Conservation (phyloP, 768 basidiomycete genomes). For the Myochromella boudieri region DNA sequence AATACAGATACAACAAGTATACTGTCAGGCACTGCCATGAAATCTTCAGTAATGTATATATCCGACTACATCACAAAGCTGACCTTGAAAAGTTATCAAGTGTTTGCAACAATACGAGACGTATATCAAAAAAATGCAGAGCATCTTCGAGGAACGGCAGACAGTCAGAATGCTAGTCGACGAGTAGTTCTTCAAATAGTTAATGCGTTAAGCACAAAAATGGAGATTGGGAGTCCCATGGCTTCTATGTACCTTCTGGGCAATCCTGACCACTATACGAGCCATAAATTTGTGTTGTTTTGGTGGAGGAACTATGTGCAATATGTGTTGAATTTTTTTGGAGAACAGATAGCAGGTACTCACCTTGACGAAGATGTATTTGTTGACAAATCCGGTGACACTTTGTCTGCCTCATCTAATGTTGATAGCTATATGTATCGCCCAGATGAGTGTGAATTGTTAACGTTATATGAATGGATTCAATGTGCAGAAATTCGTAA, state of each 20-base stretch:
- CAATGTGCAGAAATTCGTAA: conserved; percentile 13
- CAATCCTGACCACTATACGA: conserved; percentile 39
- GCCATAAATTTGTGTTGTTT: conserved; percentile 28
- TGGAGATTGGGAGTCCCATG: conserved; percentile 39
- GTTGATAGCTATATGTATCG: conserved; percentile 34
- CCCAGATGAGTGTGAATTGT: conserved; percentile 12
- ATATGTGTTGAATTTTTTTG: too few species aligned
- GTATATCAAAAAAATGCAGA: too few species aligned
- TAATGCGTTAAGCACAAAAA: conserved; percentile 32
- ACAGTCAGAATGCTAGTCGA: conserved; percentile 22
- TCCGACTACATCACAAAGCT: conserved; percentile 45
- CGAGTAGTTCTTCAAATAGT: conserved; percentile 35
- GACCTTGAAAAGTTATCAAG: conserved; percentile 35
- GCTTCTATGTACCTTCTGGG: conserved; percentile 31
- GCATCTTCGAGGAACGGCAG: too few species aligned
- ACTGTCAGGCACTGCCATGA: conserved; percentile 44
- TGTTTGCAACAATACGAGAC: too few species aligned
- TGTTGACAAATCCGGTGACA: conserved; percentile 14
- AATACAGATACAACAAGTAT: too few species aligned
- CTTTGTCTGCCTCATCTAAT: conserved; percentile 21
- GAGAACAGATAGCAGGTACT: too few species aligned
- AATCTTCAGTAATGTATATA: conserved; percentile 36
- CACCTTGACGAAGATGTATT: conserved; percentile 19
- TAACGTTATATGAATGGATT: conserved; percentile 29
- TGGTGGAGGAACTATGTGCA: conserved; percentile 32